phyloP scores from a whole-genome alignment of 352 stramenopile genomes.

The Pythium coloratum region DNA sequence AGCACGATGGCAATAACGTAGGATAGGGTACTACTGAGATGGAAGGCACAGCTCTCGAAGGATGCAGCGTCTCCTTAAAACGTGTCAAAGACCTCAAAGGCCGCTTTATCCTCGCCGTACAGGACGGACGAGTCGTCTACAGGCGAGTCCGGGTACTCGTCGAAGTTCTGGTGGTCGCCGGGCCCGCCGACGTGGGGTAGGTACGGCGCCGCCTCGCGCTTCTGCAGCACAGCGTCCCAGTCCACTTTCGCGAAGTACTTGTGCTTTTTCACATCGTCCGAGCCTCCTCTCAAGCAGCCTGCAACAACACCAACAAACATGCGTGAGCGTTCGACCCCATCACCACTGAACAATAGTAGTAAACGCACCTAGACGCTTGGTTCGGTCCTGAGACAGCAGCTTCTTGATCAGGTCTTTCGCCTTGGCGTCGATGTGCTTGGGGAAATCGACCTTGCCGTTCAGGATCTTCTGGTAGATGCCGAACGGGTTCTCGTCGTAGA shows the following conservation, averaged over 20 bases:
- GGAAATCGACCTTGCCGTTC: conserved; percentile 89
- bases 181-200: conserved; percentile 80
- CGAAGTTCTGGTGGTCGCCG: conserved; percentile 92
- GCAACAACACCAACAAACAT: conserved; percentile 3
- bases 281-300: conserved; percentile 90
- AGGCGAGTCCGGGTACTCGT: conserved; percentile 91
- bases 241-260: conserved; percentile 91
- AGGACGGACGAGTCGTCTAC: conserved; percentile 83
- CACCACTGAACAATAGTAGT: neutral
- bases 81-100: conserved; percentile 85
- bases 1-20: neutral
- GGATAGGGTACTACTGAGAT: conserved; percentile 4
- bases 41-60: neutral
- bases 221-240: conserved; percentile 80
- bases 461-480: conserved; percentile 95
- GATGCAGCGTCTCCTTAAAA: conserved; percentile 51
- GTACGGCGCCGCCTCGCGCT: conserved; percentile 78
- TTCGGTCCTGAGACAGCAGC: conserved; percentile 86
- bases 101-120: conserved; percentile 80
- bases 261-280: conserved; percentile 91
- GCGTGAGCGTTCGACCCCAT: neutral
- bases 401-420: conserved; percentile 93
- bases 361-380: conserved; percentile 81
- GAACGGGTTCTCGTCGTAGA: conserved; percentile 70
- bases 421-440: conserved; percentile 88